phyloP scores from a whole-genome alignment of 2,329 filamentous ascomycete species.

The Colletotrichum lentis region DNA sequence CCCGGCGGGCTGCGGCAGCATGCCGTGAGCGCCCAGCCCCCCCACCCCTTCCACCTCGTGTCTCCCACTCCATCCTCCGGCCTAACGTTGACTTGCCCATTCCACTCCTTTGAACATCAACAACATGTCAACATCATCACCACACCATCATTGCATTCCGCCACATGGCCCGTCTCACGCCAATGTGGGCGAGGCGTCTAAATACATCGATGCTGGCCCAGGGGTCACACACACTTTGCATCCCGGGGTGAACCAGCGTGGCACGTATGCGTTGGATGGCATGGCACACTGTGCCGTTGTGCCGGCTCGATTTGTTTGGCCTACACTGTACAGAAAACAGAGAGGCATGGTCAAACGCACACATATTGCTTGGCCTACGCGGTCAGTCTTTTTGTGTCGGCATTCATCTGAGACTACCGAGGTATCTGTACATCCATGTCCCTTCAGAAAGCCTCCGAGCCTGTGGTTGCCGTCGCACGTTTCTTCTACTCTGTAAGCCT shows the following conservation, averaged over 20 bases:
- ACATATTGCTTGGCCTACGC: not conserved
- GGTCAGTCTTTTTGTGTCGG: constrained; percentile 18
- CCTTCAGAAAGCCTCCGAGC: constrained; percentile 10
- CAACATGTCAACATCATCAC: not conserved
- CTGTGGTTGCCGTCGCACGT: constrained; percentile 8
- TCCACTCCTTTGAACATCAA: constrained; percentile 1
- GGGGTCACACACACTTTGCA: not conserved
- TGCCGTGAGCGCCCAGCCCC: constrained; percentile 18
- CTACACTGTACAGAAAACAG: not conserved
- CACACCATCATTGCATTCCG: constrained; percentile 5
- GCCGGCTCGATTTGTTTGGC: constrained; percentile 4
- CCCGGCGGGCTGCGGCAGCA: not conserved
- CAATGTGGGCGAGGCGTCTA: constrained; percentile 24
- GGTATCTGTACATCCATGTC: not conserved
- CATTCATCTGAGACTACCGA: too few relatives aligned
- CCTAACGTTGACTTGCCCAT: constrained; percentile 21
- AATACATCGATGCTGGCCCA: not conserved
- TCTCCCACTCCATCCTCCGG: constrained; percentile 8
- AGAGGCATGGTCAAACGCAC: not conserved
- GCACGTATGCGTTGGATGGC: not conserved
- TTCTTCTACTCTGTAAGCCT: constrained; percentile 13
- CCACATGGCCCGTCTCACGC: constrained; percentile 20
- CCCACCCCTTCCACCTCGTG: too few relatives aligned
- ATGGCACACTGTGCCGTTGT: not conserved
- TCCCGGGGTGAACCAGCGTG: constrained; percentile 6